Percentiles rank a stretch among this genome's conserved stretches.
These are phyloP conservation scores for Collybiopsis confluens DNA, from an alignment of 768 basidiomycete genomes.

Conservation along the genomic window DNA sequence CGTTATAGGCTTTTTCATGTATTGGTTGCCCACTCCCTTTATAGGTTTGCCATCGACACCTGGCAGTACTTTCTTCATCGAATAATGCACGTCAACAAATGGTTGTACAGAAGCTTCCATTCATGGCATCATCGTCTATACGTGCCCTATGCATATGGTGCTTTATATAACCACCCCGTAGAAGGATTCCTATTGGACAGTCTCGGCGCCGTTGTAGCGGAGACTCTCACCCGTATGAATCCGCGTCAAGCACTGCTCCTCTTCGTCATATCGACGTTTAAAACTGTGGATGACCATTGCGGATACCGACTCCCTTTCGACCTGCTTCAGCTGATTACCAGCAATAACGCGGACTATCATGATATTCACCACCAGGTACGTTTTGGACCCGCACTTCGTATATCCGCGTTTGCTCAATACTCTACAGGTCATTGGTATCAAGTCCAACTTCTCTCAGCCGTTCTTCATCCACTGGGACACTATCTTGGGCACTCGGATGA, in stretches of 20 bases:
- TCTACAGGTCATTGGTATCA: slow-evolving; percentile 72
- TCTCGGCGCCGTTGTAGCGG: slow-evolving; percentile 74
- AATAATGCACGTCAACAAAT: slow-evolving; percentile 85
- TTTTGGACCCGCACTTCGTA: neutral
- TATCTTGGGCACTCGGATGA: slow-evolving; percentile 81
- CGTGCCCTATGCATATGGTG: slow-evolving; percentile 95
- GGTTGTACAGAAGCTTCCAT: slow-evolving; percentile 87
- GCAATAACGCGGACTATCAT: slow-evolving; percentile 95
- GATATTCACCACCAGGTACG: slow-evolving; percentile 95
- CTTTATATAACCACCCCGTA: slow-evolving; percentile 94
- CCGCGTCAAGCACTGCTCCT: slow-evolving; percentile 81
- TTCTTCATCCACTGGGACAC: slow-evolving; percentile 96
- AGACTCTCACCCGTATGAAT: slow-evolving; percentile 61
- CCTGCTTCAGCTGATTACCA: slow-evolving; percentile 78
- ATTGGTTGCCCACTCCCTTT: slow-evolving; percentile 1
- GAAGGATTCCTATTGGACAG: slow-evolving; percentile 92
- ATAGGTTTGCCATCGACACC: slow-evolving; percentile 89
- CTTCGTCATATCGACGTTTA: slow-evolving; percentile 79
- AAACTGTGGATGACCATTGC: slow-evolving; percentile 96
- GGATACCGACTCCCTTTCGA: slow-evolving; percentile 90
- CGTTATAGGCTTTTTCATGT: neutral
- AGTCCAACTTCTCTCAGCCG: slow-evolving; percentile 93
- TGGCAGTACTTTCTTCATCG: slow-evolving; percentile 99
- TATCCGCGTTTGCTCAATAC: slow-evolving; percentile 3
- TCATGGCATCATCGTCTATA: slow-evolving; percentile 95